Evolutionary conservation across 1,284 basidiomycete species (phyloP).

Genomic region (Psilocybe mexicana): DNA sequence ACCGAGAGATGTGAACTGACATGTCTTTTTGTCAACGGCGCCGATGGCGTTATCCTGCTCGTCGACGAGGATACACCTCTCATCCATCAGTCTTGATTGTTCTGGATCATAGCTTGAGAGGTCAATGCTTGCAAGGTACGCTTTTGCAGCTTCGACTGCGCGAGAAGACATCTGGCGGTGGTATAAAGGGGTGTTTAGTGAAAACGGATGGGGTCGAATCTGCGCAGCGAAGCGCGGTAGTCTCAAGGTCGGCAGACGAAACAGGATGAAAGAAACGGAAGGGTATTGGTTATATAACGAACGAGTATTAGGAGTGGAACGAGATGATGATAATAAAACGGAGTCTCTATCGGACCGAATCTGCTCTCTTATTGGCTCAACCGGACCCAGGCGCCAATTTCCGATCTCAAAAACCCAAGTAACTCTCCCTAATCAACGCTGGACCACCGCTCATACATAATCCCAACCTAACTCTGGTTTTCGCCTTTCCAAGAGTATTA

Average conservation of each 20-base stretch:
- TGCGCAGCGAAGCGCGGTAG: slow-evolving; percentile 22
- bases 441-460: neutral
- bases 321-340: slow-evolving; percentile 12
- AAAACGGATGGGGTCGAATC: slow-evolving; percentile 9
- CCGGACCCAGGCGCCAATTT: slow-evolving; percentile 5
- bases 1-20: slow-evolving; percentile 44
- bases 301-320: slow-evolving; percentile 15
- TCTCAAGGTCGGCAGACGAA: slow-evolving; percentile 18
- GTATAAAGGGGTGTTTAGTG: slow-evolving; percentile 20
- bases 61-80: slow-evolving; percentile 94
- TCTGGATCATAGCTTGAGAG: slow-evolving; percentile 77
- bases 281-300: slow-evolving; percentile 9
- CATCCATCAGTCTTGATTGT: slow-evolving; percentile 93
- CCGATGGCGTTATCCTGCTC: slow-evolving; percentile 88
- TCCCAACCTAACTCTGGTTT: neutral
- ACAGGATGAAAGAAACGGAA: slow-evolving; percentile 20
- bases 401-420: slow-evolving; percentile 4
- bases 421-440: neutral
- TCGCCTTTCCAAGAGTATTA: neutral
- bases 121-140: slow-evolving; percentile 69
- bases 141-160: slow-evolving; percentile 58
- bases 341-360: slow-evolving; percentile 7
- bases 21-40: slow-evolving; percentile 96
- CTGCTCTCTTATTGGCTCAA: neutral
- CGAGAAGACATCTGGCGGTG: slow-evolving; percentile 49